Evolutionary conservation across 345 rosid species (phyloP), one percentile per base, ranked within the genome.

Genomic region (Combretum micranthum): DNA sequence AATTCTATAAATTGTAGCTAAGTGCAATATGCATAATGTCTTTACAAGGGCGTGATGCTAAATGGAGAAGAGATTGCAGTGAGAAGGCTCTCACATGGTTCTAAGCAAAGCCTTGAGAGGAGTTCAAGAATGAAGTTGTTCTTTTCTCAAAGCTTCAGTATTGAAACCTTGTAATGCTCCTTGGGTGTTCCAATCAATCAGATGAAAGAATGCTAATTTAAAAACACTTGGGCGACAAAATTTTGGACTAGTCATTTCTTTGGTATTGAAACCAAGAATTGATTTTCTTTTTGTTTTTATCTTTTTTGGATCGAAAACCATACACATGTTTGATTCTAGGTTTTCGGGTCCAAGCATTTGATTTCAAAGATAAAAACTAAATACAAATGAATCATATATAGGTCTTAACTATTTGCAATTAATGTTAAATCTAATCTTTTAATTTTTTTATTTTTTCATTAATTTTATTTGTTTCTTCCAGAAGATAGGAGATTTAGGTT

Each of bases 161-260:
- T 63, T 66, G 81, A 14, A 86, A 88, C 50, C 89, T 88, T 43
- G 86, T 82, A n/a, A 82, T 72, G 69, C 81, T 83, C n/a, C 39
- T 88, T 0, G 91, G 91, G 14, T 86, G 80, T 47, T 80, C 90
- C 71, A 69, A 74, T 61, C 66, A 79, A 12, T 59, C 50, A 13
- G 84, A 74, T 22, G 90, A 83, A 50, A 78, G 71, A 61, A 74
- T 86, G 84, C 55, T 86, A 37, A 59, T 86, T 42, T 86, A 86
- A 39, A 88, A 86, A 52, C 81, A 69, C 51, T 46, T 86, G n/a
- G 68, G 81, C 9, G 81, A 86, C 69, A 71, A 71, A 68, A 83
- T 85, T 69, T 56, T 83, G 69, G 94, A 83, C 67, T 60, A 45
- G n/a, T 50, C 72, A 72, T 61, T 47, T 84, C 22, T 87, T 82